Conservation (phyloP, 257 asterid genomes). For the Coffea eugenioides region DNA sequence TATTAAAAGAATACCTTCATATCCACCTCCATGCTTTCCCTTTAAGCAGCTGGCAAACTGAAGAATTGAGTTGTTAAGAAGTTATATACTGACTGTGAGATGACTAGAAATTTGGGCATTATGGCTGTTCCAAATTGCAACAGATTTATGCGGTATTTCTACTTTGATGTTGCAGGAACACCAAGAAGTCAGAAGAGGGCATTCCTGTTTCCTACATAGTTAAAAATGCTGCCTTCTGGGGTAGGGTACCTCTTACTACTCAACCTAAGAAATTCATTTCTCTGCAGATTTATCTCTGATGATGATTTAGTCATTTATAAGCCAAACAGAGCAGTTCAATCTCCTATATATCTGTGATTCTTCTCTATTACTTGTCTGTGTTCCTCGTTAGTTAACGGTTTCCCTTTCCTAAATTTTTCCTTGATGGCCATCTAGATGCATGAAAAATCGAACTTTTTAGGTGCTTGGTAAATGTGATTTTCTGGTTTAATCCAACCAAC, state of each 20-base stretch:
- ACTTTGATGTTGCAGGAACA: conserved; percentile 50
- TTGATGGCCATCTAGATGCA: too few species aligned
- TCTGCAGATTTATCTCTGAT: neutral
- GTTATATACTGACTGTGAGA: neutral
- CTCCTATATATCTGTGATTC: neutral
- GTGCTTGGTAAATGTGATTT: too few species aligned
- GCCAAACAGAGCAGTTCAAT: neutral
- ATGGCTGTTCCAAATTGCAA: neutral
- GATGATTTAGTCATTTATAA: neutral
- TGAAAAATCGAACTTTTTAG: too few species aligned
- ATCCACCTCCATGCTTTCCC: neutral
- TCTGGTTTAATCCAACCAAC: too few species aligned
- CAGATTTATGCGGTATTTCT: neutral
- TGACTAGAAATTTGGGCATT: neutral
- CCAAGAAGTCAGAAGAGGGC: conserved; percentile 81
- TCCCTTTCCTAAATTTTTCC: too few species aligned
- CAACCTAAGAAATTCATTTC: too few species aligned
- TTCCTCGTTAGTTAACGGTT: too few species aligned
- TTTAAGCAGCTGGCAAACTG: neutral
- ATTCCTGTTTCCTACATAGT: conserved; percentile 84
- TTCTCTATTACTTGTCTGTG: neutral
- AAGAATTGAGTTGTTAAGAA: neutral
- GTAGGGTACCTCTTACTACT: conserved; percentile 38
- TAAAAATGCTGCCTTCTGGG: conserved; percentile 92
- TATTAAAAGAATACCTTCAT: neutral